Evolutionary conservation across 495 filamentous ascomycete genomes (phyloP).

Genomic region (Aspergillus leporis): DNA sequence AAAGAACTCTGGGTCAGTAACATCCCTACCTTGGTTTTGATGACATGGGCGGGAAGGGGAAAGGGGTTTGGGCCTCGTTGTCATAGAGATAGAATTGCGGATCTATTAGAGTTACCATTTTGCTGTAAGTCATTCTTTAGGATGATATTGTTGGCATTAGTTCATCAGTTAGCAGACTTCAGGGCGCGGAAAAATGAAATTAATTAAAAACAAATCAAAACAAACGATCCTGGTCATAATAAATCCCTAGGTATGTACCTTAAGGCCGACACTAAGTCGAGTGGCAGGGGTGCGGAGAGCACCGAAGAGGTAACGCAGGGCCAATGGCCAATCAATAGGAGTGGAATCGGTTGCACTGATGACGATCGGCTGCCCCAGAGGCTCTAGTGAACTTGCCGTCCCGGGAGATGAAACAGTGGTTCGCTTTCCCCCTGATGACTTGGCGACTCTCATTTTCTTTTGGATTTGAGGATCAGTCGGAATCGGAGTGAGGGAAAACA

Average conservation of each 20-base stretch:
- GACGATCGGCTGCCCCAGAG: conserved; percentile 1
- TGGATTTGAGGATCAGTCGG: background rate
- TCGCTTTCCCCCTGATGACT: conserved; percentile 1
- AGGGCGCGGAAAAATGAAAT: background rate
- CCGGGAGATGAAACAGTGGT: conserved; percentile 2
- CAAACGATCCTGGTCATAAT: background rate
- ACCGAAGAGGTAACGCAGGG: background rate
- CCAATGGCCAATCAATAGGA: background rate
- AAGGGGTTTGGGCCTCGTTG: background rate
- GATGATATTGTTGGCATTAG: background rate
- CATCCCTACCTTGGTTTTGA: conserved; percentile 5
- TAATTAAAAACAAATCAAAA: background rate
- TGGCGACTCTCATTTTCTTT: background rate
- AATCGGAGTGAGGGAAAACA: no score
- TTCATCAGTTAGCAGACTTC: background rate
- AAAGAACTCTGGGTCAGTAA: conserved; percentile 2
- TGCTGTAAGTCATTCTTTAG: background rate
- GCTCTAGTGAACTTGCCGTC: background rate
- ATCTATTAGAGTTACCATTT: background rate
- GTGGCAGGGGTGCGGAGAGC: background rate
- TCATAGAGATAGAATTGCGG: background rate
- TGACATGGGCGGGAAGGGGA: background rate
- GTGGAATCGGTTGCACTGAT: background rate
- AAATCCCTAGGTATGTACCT: background rate
- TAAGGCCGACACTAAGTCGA: background rate